Evolutionary conservation across 2,329 filamentous ascomycete species (phyloP), one percentile per base, ranked within the genome.

Genomic region (Amylocarpus encephaloides): DNA sequence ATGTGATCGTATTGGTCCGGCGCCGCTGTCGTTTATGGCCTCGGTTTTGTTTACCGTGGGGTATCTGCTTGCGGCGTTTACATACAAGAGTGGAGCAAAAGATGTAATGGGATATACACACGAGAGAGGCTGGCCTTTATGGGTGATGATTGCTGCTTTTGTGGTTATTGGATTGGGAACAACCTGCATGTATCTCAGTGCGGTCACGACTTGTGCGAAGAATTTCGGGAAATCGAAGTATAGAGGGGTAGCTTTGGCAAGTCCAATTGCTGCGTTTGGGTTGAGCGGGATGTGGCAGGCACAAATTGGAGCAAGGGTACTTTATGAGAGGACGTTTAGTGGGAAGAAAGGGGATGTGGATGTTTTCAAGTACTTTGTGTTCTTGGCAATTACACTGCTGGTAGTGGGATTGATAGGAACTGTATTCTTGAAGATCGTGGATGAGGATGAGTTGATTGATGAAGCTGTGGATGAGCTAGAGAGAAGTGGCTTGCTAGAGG

Each of bases 171-270:
- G 93, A 1, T 78, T 85, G 55, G 92, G 82, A 5, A 96, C 92
- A 0, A 88, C 86, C 57, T 82, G 81, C 67, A 90, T 97, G 82
- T 98, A 97, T 68, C 76, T 97, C 49, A 80, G 84, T 45, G 85
- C 89, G 1, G 85, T 98, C n/a, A 92, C 92, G 6, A 95, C 92
- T 0, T 95, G 90, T 64, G 93, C 93, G 33, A 98, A 98, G 80
- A 98, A 97, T 71, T 98, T 97, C 70, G 91, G 91, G 43, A 83
- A 86, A 53, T 89, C 90, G 3, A 87, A 85, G 63, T 85, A 94
- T 63, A 86, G 92, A 62, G 93, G 93, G 0, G 72, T 98, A 45
- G 92, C 94, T 53, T 76, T 98, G 49, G 91, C 92, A 1, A 77
- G 88, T 52, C 93, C 93, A 1, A 96, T 97, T 66, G 89, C 93